Conservation (phyloP, 2,329 filamentous ascomycete species). For the Onygenales sp. region DNA sequence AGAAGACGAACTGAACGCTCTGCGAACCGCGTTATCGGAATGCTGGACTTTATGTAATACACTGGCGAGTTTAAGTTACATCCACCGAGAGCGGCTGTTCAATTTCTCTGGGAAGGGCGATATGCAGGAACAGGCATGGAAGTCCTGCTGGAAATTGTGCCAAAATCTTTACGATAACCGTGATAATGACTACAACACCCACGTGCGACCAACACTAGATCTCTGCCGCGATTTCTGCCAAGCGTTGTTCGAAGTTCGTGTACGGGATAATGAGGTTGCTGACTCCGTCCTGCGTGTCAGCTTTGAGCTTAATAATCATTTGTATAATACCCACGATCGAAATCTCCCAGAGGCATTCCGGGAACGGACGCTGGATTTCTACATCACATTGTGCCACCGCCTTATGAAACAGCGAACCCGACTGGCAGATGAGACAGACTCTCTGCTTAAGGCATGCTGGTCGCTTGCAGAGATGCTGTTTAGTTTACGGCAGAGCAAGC, state of each 20-base stretch:
- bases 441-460: constrained; percentile 80
- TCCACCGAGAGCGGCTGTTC: constrained; percentile 71
- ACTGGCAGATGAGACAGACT: constrained; percentile 70
- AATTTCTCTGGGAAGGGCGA: constrained; percentile 64
- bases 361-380: constrained; percentile 86
- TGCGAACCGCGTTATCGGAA: constrained; percentile 71
- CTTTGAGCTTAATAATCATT: constrained; percentile 90
- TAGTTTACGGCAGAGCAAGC: constrained; percentile 71
- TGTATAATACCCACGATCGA: constrained; percentile 85
- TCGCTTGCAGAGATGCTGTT: constrained; percentile 86
- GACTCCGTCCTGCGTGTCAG: constrained; percentile 87
- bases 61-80: constrained; percentile 72
- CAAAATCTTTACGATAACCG: constrained; percentile 77
- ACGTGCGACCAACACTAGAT: constrained; percentile 68
- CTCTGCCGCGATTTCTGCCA: constrained; percentile 89
- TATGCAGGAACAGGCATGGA: constrained; percentile 82
- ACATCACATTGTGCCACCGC: constrained; percentile 84
- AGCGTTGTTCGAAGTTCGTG: constrained; percentile 75
- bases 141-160: constrained; percentile 86
- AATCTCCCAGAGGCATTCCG: constrained; percentile 76
- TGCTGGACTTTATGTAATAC: constrained; percentile 95
- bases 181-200: constrained; percentile 58
- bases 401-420: constrained; percentile 90
- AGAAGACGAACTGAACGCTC: constrained; percentile 50
- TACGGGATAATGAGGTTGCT: constrained; percentile 64